These are phyloP conservation scores for Bathelium albidoporum DNA, from an alignment of 495 filamentous ascomycete species.

Conservation along the genomic window DNA sequence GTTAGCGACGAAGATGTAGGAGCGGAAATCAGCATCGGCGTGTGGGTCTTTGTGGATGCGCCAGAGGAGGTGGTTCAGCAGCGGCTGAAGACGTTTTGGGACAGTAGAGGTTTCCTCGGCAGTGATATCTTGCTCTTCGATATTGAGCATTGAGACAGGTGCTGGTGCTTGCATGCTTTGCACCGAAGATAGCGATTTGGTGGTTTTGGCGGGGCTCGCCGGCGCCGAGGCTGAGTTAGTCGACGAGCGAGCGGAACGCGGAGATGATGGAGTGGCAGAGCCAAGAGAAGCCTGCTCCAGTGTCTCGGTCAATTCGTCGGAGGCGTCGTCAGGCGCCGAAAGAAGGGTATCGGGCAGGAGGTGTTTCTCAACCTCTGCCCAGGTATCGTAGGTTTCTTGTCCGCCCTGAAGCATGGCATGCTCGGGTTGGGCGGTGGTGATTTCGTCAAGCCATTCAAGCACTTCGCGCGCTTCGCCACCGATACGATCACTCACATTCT, in stretches of 20 bases:
- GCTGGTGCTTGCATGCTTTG: not conserved
- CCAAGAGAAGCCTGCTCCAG: slow-evolving; percentile 31
- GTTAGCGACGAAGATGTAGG: slow-evolving; percentile 47
- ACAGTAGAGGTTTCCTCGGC: slow-evolving; percentile 20
- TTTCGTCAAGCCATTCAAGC: slow-evolving; percentile 54
- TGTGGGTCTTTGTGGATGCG: slow-evolving; percentile 41
- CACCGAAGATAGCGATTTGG: slow-evolving; percentile 22
- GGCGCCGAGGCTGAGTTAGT: slow-evolving; percentile 23
- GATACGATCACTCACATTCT: slow-evolving; percentile 45
- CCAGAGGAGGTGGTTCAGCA: slow-evolving; percentile 55
- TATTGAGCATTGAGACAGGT: slow-evolving; percentile 10
- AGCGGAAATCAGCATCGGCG: slow-evolving; percentile 34
- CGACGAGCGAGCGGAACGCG: slow-evolving; percentile 33
- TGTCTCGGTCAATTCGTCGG: slow-evolving; percentile 42
- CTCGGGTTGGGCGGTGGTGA: slow-evolving; percentile 41
- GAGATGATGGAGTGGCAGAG: slow-evolving; percentile 40
- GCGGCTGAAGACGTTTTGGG: slow-evolving; percentile 35
- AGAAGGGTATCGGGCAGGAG: slow-evolving; percentile 35
- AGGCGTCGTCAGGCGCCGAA: slow-evolving; percentile 23
- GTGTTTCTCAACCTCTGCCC: slow-evolving; percentile 54
- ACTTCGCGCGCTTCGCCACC: slow-evolving; percentile 54
- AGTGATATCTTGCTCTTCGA: not conserved
- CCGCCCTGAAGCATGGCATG: slow-evolving; percentile 45
- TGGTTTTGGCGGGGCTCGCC: slow-evolving; percentile 39
- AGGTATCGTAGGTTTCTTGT: slow-evolving; percentile 47